Conservation (phyloP, 2,329 filamentous ascomycete species). For the Beauveria rudraprayagi region DNA sequence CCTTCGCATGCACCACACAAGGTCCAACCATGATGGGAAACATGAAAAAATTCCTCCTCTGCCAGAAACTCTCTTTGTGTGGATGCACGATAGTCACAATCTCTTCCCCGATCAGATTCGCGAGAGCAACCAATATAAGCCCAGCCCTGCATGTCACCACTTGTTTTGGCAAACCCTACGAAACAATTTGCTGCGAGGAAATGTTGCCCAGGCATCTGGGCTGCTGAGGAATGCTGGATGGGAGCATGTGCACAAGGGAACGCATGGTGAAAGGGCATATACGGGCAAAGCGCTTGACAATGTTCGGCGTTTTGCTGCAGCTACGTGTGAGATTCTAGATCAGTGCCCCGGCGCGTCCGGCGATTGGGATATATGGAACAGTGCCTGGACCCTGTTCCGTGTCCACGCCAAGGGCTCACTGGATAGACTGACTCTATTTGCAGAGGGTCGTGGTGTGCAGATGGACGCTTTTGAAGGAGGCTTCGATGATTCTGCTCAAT, state of each 20-base stretch:
- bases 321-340: constrained; percentile 61
- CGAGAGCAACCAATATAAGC: constrained; percentile 53
- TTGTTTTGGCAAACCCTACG: constrained; percentile 85
- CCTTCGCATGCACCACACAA: constrained; percentile 67
- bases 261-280: constrained; percentile 59
- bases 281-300: constrained; percentile 68
- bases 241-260: constrained; percentile 63
- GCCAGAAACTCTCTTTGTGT: constrained; percentile 72
- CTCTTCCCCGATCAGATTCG: constrained; percentile 60
- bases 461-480: constrained; percentile 23
- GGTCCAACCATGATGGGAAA: constrained; percentile 31
- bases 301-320: constrained; percentile 62
- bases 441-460: constrained; percentile 60
- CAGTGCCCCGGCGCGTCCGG: constrained; percentile 61
- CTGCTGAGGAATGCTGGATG: constrained; percentile 71
- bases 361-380: constrained; percentile 76
- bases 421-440: constrained; percentile 65
- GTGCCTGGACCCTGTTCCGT: constrained; percentile 79
- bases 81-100: constrained; percentile 71
- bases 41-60: constrained; percentile 45
- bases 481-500: constrained; percentile 33
- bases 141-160: constrained; percentile 66
- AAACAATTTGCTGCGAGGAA: constrained; percentile 65
- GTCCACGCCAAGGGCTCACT: constrained; percentile 62
- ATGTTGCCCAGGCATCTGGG: constrained; percentile 56